Percentiles rank a stretch among this genome's conserved stretches.
These are phyloP conservation scores for Fusarium lateritium DNA, from an alignment of 2,329 filamentous ascomycete species.

Conservation along the genomic window DNA sequence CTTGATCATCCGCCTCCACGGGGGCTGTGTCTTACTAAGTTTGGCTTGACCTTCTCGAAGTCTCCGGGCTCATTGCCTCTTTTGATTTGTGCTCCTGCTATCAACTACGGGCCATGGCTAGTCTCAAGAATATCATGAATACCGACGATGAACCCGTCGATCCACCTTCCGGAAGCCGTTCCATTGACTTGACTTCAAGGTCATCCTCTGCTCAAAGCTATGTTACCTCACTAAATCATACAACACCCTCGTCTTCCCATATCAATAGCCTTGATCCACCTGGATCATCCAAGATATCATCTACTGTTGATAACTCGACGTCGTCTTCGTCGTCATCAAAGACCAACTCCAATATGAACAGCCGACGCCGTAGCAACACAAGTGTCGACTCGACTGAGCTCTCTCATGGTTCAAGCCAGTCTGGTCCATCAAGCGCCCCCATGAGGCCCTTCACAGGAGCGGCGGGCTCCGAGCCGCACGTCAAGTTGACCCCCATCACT, in stretches of 20 bases:
- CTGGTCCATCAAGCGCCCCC: conserved; percentile 46
- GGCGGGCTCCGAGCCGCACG: conserved; percentile 55
- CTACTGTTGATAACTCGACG: conserved; percentile 44
- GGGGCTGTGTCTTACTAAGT: conserved; percentile 66
- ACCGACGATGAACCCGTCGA: conserved; percentile 64
- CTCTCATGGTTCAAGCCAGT: conserved; percentile 47
- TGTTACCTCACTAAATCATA: conserved; percentile 55
- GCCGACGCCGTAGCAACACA: conserved; percentile 61
- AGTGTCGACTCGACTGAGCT: conserved; percentile 67
- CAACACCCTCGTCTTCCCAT: conserved; percentile 51
- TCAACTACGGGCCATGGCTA: conserved; percentile 64
- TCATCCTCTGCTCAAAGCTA: conserved; percentile 56
- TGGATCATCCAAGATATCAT: conserved; percentile 48
- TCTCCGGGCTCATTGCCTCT: conserved; percentile 53
- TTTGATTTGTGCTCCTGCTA: conserved; percentile 56
- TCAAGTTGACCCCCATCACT: conserved; percentile 71
- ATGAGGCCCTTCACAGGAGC: conserved; percentile 60
- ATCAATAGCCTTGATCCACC: conserved; percentile 56
- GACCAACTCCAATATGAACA: conserved; percentile 48
- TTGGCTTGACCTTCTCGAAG: conserved; percentile 53
- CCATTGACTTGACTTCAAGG: conserved; percentile 58
- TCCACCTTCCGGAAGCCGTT: conserved; percentile 62
- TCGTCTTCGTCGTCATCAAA: conserved; percentile 49
- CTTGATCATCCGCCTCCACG: conserved; percentile 53
- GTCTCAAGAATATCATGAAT: conserved; percentile 71